phyloP scores from a whole-genome alignment of 352 stramenopile genomes.

The Pythium volutum region DNA sequence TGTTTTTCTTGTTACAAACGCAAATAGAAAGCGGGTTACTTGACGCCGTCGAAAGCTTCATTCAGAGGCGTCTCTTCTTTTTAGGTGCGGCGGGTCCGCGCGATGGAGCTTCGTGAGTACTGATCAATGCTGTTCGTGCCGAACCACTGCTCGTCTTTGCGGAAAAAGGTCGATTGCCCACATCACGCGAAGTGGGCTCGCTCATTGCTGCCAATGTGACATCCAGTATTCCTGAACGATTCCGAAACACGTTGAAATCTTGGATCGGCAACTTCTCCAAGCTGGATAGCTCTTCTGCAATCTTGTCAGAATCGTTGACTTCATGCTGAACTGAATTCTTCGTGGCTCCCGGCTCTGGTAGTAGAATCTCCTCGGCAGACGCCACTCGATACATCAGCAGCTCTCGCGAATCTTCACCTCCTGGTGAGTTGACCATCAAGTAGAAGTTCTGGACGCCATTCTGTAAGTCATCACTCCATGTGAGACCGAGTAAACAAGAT shows the following conservation, averaged over 20 bases:
- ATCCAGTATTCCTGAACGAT: slow-evolving; percentile 20
- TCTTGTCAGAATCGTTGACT: neutral
- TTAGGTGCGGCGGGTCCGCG: slow-evolving; percentile 11
- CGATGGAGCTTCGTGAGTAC: neutral
- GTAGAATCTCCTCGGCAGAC: slow-evolving; percentile 34
- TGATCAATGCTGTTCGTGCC: neutral
- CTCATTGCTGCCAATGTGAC: neutral
- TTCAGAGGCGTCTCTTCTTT: slow-evolving; percentile 23
- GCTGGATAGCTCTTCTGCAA: neutral
- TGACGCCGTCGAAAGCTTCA: neutral
- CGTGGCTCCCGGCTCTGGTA: slow-evolving; percentile 2
- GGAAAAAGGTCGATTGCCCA: neutral
- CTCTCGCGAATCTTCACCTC: neutral
- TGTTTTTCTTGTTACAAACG: slow-evolving; percentile 19
- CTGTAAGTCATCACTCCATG: neutral
- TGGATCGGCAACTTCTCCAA: slow-evolving; percentile 17
- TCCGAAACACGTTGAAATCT: slow-evolving; percentile 35
- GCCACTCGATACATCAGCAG: slow-evolving; percentile 37
- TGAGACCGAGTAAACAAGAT: neutral
- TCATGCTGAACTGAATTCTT: neutral
- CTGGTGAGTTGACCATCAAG: slow-evolving; percentile 16
- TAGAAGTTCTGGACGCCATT: slow-evolving; percentile 14
- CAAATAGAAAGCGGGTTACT: neutral
- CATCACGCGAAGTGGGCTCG: neutral
- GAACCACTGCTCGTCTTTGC: neutral